A percentile compares a stretch with the other conserved stretches of the same genome.
Conservation (phyloP, 495 filamentous ascomycete genomes). For the Trichoderma parareesei region DNA sequence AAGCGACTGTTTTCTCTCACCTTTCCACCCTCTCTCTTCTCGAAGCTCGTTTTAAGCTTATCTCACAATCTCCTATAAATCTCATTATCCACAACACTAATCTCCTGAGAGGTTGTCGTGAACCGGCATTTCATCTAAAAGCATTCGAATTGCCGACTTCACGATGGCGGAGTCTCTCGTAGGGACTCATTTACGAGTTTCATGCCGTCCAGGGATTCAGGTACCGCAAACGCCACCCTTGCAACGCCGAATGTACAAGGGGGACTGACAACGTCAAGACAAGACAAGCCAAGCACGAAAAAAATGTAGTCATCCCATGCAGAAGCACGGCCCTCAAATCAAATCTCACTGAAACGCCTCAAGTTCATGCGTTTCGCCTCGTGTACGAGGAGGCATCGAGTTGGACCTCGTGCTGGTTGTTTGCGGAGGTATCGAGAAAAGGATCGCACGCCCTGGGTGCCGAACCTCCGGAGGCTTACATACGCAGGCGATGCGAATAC, state of each 20-base stretch:
- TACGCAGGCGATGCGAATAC: not conserved
- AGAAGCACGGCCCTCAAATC: not conserved
- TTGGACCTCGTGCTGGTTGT: not conserved
- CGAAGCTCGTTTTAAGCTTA: constrained; percentile 3
- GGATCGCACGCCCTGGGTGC: no score
- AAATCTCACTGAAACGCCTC: not conserved
- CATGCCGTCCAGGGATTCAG: not conserved
- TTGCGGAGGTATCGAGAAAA: no score
- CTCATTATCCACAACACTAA: not conserved
- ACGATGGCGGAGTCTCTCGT: not conserved
- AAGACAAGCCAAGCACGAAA: not conserved
- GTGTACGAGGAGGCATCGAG: not conserved
- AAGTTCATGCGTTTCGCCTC: not conserved
- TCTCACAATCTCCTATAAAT: constrained; percentile 3
- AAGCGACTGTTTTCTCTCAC: not conserved
- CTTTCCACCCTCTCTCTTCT: not conserved
- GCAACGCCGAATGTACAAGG: not conserved
- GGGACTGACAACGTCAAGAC: not conserved
- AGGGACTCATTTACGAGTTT: not conserved
- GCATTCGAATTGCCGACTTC: not conserved
- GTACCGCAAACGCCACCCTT: not conserved
- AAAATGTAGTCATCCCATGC: not conserved
- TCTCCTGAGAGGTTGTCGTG: not conserved
- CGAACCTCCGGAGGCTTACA: not conserved
- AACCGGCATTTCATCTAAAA: not conserved